Percentiles rank a stretch among this genome's conserved stretches.
phyloP scores from a whole-genome alignment of 805 yeast genomes.

The Candida vartiovaarae region DNA sequence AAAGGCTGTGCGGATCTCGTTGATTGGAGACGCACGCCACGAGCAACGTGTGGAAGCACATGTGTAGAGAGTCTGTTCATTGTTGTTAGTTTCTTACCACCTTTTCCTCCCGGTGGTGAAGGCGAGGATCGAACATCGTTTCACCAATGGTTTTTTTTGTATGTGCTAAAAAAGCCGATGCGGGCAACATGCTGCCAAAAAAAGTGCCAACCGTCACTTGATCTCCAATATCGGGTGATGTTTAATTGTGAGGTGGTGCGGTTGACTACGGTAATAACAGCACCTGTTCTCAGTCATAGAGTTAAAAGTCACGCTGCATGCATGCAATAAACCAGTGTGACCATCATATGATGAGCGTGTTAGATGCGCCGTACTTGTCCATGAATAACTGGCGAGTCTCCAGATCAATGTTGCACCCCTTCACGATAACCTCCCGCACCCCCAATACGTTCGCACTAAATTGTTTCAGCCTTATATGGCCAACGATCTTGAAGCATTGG shows the following conservation, averaged over 20 bases:
- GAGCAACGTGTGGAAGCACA: not conserved
- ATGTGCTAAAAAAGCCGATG: too few species aligned
- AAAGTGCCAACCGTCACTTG: too few species aligned
- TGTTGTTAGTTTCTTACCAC: not conserved
- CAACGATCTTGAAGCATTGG: constrained; percentile 6
- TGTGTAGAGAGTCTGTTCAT: constrained; percentile 1
- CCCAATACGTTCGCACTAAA: constrained; percentile 5
- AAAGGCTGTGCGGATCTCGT: not conserved
- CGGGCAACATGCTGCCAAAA: too few species aligned
- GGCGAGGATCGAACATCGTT: too few species aligned
- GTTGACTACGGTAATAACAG: too few species aligned
- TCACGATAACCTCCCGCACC: constrained; percentile 4
- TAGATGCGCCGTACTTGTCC: not conserved
- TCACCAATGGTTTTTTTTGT: too few species aligned
- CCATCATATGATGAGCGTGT: not conserved
- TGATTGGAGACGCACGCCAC: constrained; percentile 1
- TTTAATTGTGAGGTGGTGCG: too few species aligned
- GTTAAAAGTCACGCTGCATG: too few species aligned
- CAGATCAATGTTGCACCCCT: constrained; percentile 8
- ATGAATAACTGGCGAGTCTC: constrained; percentile 3
- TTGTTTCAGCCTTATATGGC: constrained; percentile 7
- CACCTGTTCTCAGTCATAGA: too few species aligned
- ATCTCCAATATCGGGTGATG: too few species aligned
- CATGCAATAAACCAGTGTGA: too few species aligned
- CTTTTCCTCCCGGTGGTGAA: not conserved